These are phyloP conservation scores for Catunica adiposa DNA, from an alignment of 2,329 filamentous ascomycete species.

Conservation along the genomic window DNA sequence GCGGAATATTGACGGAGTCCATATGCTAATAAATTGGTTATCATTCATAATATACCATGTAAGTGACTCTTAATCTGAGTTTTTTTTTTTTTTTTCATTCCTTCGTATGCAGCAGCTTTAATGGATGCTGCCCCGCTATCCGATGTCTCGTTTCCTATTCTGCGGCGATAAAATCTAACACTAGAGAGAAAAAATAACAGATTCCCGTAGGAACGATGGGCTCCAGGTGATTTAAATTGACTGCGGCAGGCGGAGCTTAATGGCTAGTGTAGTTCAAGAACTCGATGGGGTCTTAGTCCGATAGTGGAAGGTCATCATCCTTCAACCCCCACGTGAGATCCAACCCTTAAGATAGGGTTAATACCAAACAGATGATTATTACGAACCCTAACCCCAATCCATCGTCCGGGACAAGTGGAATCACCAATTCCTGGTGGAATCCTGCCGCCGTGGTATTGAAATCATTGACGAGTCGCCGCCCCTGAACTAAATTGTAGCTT, in stretches of 20 bases:
- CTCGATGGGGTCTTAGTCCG: not conserved
- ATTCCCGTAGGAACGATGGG: not conserved
- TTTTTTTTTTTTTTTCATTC: not conserved
- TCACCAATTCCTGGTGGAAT: not conserved
- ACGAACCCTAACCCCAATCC: not conserved
- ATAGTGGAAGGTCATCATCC: not conserved
- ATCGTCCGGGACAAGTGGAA: not conserved
- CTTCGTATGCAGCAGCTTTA: constrained; percentile 2
- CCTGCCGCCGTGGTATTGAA: not conserved
- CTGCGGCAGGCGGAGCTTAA: not conserved
- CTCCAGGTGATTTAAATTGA: not conserved
- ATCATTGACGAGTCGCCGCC: not conserved
- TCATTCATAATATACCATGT: not conserved
- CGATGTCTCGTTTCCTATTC: not conserved
- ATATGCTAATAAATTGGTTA: not conserved
- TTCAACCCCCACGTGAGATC: not conserved
- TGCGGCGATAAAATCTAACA: constrained; percentile 1
- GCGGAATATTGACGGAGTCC: not conserved
- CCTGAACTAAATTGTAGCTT: not conserved
- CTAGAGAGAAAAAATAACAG: not conserved
- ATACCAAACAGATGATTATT: not conserved
- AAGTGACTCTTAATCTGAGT: constrained; percentile 1
- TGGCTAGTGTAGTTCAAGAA: not conserved
- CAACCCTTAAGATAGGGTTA: not conserved
- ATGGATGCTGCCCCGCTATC: not conserved